phyloP scores from a whole-genome alignment of 2,329 filamentous ascomycete genomes.

The Epichloe gansuensis region DNA sequence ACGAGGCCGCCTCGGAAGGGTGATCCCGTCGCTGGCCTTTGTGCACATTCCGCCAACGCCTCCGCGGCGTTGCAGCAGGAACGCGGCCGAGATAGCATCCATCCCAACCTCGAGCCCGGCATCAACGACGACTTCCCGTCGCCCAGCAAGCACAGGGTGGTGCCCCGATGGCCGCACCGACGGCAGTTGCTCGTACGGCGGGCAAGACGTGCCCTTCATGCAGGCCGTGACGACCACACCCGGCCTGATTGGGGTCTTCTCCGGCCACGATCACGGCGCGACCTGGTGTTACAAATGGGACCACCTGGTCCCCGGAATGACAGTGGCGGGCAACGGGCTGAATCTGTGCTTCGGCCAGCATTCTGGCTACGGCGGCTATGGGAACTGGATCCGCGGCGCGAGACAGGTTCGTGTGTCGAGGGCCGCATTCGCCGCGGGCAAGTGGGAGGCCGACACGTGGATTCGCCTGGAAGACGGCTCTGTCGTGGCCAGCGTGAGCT shows the following conservation, averaged over 20 bases:
- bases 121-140: constrained; percentile 32
- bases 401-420: constrained; percentile 41
- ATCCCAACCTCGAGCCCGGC: constrained; percentile 28
- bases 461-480: constrained; percentile 46
- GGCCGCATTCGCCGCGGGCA: constrained; percentile 20
- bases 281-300: constrained; percentile 45
- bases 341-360: constrained; percentile 51
- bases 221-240: constrained; percentile 40
- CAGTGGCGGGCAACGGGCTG: constrained; percentile 29
- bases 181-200: constrained; percentile 29
- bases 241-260: constrained; percentile 46
- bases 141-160: constrained; percentile 33
- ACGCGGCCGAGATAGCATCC: constrained; percentile 14
- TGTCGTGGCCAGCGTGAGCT: constrained; percentile 35
- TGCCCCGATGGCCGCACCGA: constrained; percentile 27
- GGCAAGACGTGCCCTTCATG: constrained; percentile 51
- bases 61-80: constrained; percentile 27
- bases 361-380: constrained; percentile 59
- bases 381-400: constrained; percentile 48
- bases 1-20: constrained; percentile 16
- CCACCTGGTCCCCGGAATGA: constrained; percentile 21
- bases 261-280: constrained; percentile 55
- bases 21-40: constrained; percentile 34
- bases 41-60: constrained; percentile 36
- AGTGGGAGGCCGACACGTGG: constrained; percentile 41